Conservation (phyloP, 2,329 filamentous ascomycete species). For the Aspergillus cejpii region DNA sequence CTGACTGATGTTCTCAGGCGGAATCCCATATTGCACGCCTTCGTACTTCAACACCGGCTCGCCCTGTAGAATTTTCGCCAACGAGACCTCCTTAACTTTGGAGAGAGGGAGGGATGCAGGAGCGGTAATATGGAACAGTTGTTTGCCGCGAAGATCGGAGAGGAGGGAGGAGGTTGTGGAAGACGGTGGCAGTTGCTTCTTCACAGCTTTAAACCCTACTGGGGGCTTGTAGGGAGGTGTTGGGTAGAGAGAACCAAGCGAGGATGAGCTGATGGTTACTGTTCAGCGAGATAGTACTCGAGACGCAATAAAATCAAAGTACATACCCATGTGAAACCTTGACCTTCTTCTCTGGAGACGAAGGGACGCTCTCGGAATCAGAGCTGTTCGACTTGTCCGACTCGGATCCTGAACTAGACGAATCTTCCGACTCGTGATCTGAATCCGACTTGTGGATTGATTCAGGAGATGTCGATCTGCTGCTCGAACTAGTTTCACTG, state of each 20-base stretch:
- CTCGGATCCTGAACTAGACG: slow-evolving; percentile 17
- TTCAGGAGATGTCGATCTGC: slow-evolving; percentile 25
- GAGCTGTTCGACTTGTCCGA: slow-evolving; percentile 17
- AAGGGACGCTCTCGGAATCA: not conserved
- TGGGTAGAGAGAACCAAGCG: slow-evolving; percentile 19
- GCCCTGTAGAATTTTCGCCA: slow-evolving; percentile 37
- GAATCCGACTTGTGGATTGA: slow-evolving; percentile 18
- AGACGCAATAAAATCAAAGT: not conserved
- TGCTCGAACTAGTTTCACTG: slow-evolving; percentile 23
- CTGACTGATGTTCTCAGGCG: slow-evolving; percentile 27
- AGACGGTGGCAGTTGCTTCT: slow-evolving; percentile 28
- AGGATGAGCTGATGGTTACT: slow-evolving; percentile 4
- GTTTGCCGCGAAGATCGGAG: slow-evolving; percentile 39
- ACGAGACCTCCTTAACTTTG: slow-evolving; percentile 41
- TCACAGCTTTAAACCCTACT: slow-evolving; percentile 37
- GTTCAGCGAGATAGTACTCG: not conserved
- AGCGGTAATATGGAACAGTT: slow-evolving; percentile 45
- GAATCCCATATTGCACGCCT: slow-evolving; percentile 40
- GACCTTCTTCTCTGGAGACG: slow-evolving; percentile 15
- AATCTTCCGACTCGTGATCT: slow-evolving; percentile 15
- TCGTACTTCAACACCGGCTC: slow-evolving; percentile 39
- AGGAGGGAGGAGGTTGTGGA: slow-evolving; percentile 31
- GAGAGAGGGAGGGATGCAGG: slow-evolving; percentile 41
- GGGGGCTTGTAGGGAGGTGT: slow-evolving; percentile 39
- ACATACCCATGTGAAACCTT: not conserved